These are phyloP conservation scores for Candida sakaeoensis DNA, from an alignment of 805 yeast genomes.

Conservation along the genomic window DNA sequence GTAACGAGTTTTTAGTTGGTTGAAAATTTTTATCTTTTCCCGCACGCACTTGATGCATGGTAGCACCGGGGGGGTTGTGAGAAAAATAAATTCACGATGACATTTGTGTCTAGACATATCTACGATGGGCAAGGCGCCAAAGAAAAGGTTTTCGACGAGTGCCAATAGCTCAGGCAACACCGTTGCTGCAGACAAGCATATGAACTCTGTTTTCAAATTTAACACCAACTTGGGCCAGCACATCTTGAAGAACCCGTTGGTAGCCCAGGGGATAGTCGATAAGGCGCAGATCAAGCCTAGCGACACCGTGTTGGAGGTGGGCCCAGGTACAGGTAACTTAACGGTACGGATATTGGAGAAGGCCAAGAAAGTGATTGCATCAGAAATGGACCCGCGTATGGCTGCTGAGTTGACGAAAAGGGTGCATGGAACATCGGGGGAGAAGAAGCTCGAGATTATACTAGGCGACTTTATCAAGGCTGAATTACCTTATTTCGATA, in stretches of 20 bases:
- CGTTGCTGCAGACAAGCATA: constrained; percentile 67
- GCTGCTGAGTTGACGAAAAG: constrained; percentile 97
- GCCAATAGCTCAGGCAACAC: constrained; percentile 47
- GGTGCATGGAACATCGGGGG: constrained; percentile 94
- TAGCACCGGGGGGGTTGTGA: background rate
- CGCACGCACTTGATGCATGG: background rate
- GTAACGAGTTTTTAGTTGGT: background rate
- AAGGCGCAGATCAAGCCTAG: constrained; percentile 91
- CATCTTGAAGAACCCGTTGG: constrained; percentile 90
- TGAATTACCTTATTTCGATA: constrained; percentile 90
- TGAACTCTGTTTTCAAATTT: constrained; percentile 88
- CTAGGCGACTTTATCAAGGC: constrained; percentile 96
- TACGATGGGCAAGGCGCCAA: constrained; percentile 59
- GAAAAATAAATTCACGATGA: constrained; percentile 2
- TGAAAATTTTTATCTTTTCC: background rate
- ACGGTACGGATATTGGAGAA: constrained; percentile 90
- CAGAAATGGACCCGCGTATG: constrained; percentile 99
- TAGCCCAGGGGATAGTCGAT: constrained; percentile 97
- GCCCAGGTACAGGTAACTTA: constrained; percentile 98
- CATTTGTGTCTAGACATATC: background rate
- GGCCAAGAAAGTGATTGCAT: constrained; percentile 92
- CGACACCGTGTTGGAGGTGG: constrained; percentile 91
- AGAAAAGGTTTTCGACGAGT: constrained; percentile 53
- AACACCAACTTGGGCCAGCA: constrained; percentile 97
- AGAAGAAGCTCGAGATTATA: constrained; percentile 85